Evolutionary conservation across 2,329 filamentous ascomycete species (phyloP), one percentile per base, ranked within the genome.

Genomic region (Aspergillus sp.): DNA sequence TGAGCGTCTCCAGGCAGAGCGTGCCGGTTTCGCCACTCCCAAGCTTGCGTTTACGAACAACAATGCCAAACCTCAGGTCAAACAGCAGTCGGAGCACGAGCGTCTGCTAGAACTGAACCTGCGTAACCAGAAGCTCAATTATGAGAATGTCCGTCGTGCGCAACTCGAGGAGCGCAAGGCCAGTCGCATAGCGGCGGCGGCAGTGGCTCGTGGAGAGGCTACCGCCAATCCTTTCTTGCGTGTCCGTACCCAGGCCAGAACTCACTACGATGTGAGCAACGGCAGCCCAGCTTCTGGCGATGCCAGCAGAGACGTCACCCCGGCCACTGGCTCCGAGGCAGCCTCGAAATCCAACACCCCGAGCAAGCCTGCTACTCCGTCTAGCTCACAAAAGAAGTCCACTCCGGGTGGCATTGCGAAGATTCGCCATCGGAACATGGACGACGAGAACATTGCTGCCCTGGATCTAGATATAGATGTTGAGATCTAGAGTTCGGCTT

Each of bases 381-480:
- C 58, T n/a, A 59, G 57, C 49, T 67, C 64, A 2, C 68, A 71
- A 47, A 75, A 74, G 56, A 75, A 75, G 59, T 69, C 68, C 29
- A 65, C 73, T 42, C 77, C 79, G 59, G 73, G 69, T 4, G 83
- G 84, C 1, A 72, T 85, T 64, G 87, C 87, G 12, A 90, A 92
- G 52, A 90, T 94, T 70, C 88, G 82, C 66, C 84, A 90, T 77
- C 88, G 89, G 31, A 85, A 92, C 58, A 89, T 90, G 81, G 93
- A 96, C 63, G 95, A 98, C 71, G 95, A 98, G 71, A 90, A 97
- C 57, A 94, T 98, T 75, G 92, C 90, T 1, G 85, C 87, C 26
- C 81, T 98, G 80, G 95, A 98, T 73, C 79, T 98, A 68, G 94
- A 92, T 29, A 92, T 98, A 73, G 94, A 98, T 67, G 88, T 96